Conservation (phyloP, 2,329 filamentous ascomycete genomes). For the Botrytis fragariae region DNA sequence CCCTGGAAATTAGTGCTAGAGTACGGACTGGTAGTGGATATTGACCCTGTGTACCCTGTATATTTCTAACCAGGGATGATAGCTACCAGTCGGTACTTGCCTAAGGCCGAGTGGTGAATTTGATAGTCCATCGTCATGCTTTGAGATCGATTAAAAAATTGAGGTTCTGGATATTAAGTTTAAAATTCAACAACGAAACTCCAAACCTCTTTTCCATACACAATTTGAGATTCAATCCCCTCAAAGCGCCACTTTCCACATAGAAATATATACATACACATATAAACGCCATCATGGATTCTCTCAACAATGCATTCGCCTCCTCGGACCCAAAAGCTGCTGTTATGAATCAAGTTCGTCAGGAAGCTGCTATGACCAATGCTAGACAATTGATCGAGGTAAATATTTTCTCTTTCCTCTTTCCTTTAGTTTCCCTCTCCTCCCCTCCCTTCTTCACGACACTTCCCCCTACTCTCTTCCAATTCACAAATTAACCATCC, state of each 20-base stretch:
- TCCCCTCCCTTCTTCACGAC: too few species aligned
- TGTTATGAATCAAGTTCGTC: conserved; percentile 54
- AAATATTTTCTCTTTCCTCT: conserved; percentile 32
- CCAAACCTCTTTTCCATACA: background rate
- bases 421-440: too few species aligned
- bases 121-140: background rate
- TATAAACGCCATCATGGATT: conserved; percentile 7
- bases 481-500: conserved; percentile 46
- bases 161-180: background rate
- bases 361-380: conserved; percentile 63
- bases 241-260: background rate
- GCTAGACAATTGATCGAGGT: conserved; percentile 70
- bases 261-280: background rate
- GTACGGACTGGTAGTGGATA: background rate
- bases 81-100: background rate
- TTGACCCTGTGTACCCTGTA: background rate
- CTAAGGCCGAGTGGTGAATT: conserved; percentile 2
- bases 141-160: background rate
- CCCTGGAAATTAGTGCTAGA: background rate
- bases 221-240: background rate
- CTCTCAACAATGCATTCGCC: conserved; percentile 9
- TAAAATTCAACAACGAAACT: background rate
- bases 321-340: conserved; percentile 34
- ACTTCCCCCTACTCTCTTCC: conserved; percentile 30
- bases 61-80: background rate